Conservation (phyloP, 2,329 filamentous ascomycete genomes). For the Ceratocystis diversiconidia region DNA sequence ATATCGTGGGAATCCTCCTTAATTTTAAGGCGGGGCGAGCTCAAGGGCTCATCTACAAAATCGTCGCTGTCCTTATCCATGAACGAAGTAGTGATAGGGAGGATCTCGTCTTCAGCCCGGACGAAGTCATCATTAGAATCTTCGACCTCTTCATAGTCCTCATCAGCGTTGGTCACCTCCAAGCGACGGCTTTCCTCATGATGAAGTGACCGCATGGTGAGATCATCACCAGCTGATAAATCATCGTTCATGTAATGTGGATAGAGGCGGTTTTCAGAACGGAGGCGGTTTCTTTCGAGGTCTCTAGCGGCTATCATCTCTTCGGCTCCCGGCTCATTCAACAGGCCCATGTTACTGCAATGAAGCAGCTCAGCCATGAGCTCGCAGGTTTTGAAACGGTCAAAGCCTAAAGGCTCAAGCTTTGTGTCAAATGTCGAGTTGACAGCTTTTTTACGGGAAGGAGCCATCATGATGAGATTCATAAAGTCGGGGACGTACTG, state of each 20-base stretch:
- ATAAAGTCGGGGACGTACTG: conserved; percentile 89
- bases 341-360: conserved; percentile 94
- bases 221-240: conserved; percentile 37
- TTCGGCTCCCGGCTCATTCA: conserved; percentile 86
- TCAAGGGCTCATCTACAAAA: conserved; percentile 65
- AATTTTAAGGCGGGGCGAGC: conserved; percentile 46
- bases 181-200: conserved; percentile 49
- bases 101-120: conserved; percentile 64
- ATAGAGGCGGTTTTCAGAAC: conserved; percentile 58
- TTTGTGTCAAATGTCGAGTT: conserved; percentile 79
- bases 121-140: conserved; percentile 50
- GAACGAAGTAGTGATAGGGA: conserved; percentile 52
- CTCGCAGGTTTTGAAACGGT: conserved; percentile 97
- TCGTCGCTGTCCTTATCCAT: conserved; percentile 54
- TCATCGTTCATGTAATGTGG: conserved; percentile 27
- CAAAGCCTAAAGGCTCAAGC: conserved; percentile 90
- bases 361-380: conserved; percentile 95
- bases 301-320: conserved; percentile 71
- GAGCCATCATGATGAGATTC: conserved; percentile 68
- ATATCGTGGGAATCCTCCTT: conserved; percentile 41
- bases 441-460: conserved; percentile 57
- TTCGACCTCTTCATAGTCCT: conserved; percentile 88
- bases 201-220: conserved; percentile 44
- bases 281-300: conserved; percentile 63
- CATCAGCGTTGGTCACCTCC: conserved; percentile 66